Percentiles rank a stretch among this genome's conserved stretches.
phyloP scores from a whole-genome alignment of 2,329 filamentous ascomycete species.

The Xylariales sp. region DNA sequence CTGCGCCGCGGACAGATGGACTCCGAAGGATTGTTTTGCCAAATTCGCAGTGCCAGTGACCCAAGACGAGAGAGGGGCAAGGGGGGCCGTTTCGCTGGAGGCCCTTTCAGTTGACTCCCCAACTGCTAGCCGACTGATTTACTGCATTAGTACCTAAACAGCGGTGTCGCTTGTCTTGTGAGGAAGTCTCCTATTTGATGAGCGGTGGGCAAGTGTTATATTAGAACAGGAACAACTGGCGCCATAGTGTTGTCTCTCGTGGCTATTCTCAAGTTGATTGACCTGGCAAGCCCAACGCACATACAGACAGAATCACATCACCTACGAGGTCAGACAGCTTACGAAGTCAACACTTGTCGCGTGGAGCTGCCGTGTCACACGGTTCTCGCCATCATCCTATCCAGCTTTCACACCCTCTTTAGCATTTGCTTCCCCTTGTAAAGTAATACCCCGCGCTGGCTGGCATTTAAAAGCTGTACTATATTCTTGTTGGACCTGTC shows the following conservation, averaged over 20 bases:
- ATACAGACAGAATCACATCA: no score
- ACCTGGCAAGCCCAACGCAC: no score
- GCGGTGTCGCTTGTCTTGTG: neutral
- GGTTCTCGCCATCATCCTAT: no score
- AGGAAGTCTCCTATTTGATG: neutral
- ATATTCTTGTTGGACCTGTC: conserved; percentile 11
- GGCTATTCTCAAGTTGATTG: no score
- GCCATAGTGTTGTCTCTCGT: neutral
- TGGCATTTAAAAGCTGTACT: neutral
- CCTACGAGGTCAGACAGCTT: no score
- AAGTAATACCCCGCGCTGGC: neutral
- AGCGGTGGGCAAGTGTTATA: neutral
- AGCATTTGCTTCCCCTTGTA: neutral
- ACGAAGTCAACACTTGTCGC: neutral
- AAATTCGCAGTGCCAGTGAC: no score
- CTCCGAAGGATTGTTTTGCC: no score
- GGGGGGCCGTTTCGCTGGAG: no score
- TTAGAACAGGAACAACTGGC: neutral
- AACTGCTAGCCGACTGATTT: neutral
- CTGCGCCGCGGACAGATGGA: no score
- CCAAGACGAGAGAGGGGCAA: no score
- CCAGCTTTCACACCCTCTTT: neutral
- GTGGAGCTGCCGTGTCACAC: conserved; percentile 1
- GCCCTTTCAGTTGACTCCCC: no score
- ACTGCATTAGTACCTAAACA: conserved; percentile 7